Percentiles rank a stretch among this genome's conserved stretches.
Conservation (phyloP, 2,329 filamentous ascomycete genomes). For the Fusarium setosum region DNA sequence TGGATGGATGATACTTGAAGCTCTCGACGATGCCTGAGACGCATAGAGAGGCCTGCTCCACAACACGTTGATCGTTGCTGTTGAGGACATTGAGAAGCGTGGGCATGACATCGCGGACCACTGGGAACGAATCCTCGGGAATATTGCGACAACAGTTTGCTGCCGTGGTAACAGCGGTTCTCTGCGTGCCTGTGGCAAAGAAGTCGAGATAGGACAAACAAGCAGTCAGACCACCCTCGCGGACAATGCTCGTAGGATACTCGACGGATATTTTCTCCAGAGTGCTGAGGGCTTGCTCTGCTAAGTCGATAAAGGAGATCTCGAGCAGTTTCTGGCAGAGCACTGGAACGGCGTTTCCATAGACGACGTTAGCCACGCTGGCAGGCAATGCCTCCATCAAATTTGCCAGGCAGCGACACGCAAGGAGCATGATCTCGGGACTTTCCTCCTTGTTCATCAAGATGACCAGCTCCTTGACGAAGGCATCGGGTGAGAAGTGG, state of each 20-base stretch:
- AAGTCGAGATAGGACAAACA: constrained; percentile 97
- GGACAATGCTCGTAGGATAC: constrained; percentile 93
- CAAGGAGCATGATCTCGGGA: constrained; percentile 95
- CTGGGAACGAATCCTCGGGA: constrained; percentile 90
- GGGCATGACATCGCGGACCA: constrained; percentile 96
- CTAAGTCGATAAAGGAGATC: constrained; percentile 96
- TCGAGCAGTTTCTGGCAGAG: constrained; percentile 95
- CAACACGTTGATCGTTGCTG: constrained; percentile 95
- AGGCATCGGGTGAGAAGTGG: constrained; percentile 93
- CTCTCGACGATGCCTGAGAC: constrained; percentile 97
- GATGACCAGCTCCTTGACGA: constrained; percentile 91
- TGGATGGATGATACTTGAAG: constrained; percentile 88
- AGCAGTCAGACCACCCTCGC: constrained; percentile 94
- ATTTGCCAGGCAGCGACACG: constrained; percentile 95
- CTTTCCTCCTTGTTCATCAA: constrained; percentile 97
- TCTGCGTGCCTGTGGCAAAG: constrained; percentile 95
- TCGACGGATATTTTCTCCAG: constrained; percentile 97
- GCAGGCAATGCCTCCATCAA: constrained; percentile 96
- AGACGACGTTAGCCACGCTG: constrained; percentile 94
- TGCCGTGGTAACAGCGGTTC: constrained; percentile 95
- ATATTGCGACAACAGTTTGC: constrained; percentile 99
- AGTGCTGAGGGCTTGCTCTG: constrained; percentile 96
- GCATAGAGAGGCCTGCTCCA: constrained; percentile 95
- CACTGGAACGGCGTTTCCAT: constrained; percentile 94
- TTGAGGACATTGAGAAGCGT: constrained; percentile 89